Conservation (phyloP, 306 rosid genomes). For the Styphnolobium japonicum region DNA sequence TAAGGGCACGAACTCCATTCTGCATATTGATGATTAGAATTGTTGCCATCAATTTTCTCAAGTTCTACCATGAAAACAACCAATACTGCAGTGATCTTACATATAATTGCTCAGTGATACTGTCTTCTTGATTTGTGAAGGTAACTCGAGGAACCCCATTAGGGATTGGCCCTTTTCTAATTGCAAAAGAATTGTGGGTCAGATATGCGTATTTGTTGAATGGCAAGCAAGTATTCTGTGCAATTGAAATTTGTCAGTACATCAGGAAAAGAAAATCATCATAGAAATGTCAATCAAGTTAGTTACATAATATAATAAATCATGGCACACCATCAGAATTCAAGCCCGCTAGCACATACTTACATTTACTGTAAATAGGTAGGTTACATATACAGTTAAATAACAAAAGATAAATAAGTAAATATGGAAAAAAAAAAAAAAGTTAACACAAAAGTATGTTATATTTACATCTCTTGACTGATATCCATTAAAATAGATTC, state of each 20-base stretch:
- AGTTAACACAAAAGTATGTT: too few relatives aligned
- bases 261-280: neutral
- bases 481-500: too few relatives aligned
- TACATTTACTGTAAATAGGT: too few relatives aligned
- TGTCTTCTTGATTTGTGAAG: conserved; percentile 42
- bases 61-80: neutral
- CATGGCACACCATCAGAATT: too few relatives aligned
- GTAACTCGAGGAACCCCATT: conserved; percentile 19
- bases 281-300: neutral
- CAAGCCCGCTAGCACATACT: too few relatives aligned
- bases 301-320: too few relatives aligned
- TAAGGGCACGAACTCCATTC: conserved; percentile 71
- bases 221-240: conserved; percentile 37
- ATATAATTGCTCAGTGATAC: conserved; percentile 32
- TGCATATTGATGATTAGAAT: conserved; percentile 19
- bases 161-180: neutral
- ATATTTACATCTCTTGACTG: too few relatives aligned
- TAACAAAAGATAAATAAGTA: too few relatives aligned
- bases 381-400: too few relatives aligned
- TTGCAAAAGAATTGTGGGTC: conserved; percentile 49
- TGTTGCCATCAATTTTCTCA: neutral
- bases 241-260: neutral
- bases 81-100: conserved; percentile 18
- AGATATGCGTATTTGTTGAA: conserved; percentile 48
- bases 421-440: too few relatives aligned